Evolutionary conservation across 2,329 filamentous ascomycete species (phyloP).

Genomic region (Teratosphaeria gauchensis): DNA sequence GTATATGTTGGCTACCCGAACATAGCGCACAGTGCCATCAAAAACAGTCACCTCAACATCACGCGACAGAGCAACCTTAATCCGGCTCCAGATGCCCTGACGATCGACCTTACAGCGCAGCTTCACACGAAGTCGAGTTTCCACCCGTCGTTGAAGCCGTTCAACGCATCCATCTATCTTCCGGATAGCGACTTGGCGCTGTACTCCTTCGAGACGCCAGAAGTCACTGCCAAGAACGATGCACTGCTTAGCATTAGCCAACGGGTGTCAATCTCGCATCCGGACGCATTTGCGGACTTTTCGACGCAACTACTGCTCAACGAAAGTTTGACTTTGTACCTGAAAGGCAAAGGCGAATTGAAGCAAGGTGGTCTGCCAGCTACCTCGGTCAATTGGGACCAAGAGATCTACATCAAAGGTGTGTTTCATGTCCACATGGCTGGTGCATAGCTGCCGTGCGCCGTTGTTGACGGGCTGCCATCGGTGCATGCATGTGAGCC

Average conservation of each 20-base stretch:
- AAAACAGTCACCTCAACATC: constrained; percentile 42
- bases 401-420: constrained; percentile 50
- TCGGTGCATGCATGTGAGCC: neutral
- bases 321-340: constrained; percentile 40
- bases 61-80: constrained; percentile 42
- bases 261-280: constrained; percentile 33
- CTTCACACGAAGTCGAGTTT: constrained; percentile 30
- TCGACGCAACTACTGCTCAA: constrained; percentile 39
- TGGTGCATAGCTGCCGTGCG: neutral
- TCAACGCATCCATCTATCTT: constrained; percentile 44
- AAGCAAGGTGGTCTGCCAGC: constrained; percentile 42
- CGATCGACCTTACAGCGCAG: neutral
- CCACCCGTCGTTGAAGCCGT: constrained; percentile 46
- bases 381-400: constrained; percentile 45
- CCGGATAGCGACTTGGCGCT: constrained; percentile 31
- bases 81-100: constrained; percentile 34
- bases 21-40: constrained; percentile 46
- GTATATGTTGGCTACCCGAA: constrained; percentile 51
- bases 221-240: constrained; percentile 30
- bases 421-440: constrained; percentile 5
- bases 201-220: constrained; percentile 37
- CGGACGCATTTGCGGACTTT: constrained; percentile 41
- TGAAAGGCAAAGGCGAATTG: constrained; percentile 39
- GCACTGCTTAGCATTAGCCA: constrained; percentile 36
- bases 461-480: neutral